Percentiles rank a stretch among this genome's conserved stretches.
phyloP scores from a whole-genome alignment of 139 green algal genomes.

The Chlamydomonas sphaeroides region DNA sequence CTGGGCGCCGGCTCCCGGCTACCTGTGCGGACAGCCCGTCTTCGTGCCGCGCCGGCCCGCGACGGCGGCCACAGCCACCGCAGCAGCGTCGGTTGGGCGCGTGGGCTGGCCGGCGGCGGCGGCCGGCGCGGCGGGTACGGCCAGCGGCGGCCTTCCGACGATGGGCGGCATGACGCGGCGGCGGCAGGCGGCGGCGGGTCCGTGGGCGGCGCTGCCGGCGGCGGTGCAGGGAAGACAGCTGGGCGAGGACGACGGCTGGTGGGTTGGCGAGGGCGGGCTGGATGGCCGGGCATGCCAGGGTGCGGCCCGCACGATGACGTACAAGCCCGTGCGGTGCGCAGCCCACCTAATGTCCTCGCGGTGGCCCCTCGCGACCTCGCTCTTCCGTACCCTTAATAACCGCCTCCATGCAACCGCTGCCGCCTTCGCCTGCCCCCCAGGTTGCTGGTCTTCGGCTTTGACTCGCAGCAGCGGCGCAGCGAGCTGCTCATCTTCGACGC shows the following conservation, averaged over 20 bases:
- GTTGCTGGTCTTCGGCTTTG: constrained; percentile 46
- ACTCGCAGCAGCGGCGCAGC: constrained; percentile 21
- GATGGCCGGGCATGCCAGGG: no score
- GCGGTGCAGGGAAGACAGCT: background rate
- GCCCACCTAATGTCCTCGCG: no score
- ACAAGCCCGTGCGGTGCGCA: no score
- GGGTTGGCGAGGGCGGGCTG: no score
- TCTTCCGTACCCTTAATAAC: no score
- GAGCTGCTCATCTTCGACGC: constrained; percentile 69
- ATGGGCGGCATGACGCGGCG: background rate
- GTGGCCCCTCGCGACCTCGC: no score
- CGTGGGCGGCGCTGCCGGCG: background rate
- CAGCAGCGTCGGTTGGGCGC: no score
- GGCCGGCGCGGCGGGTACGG: no score
- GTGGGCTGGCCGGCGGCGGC: no score
- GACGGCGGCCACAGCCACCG: background rate
- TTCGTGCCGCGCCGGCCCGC: constrained; percentile 26
- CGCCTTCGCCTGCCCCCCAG: background rate
- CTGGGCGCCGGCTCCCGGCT: background rate
- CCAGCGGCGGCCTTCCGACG: no score
- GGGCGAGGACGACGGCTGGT: constrained; percentile 44
- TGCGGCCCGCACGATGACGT: no score
- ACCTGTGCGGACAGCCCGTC: constrained; percentile 24
- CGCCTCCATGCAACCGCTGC: background rate
- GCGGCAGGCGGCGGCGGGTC: background rate